Conservation (phyloP, 2,329 filamentous ascomycete species). For the Chaetomium sp. region DNA sequence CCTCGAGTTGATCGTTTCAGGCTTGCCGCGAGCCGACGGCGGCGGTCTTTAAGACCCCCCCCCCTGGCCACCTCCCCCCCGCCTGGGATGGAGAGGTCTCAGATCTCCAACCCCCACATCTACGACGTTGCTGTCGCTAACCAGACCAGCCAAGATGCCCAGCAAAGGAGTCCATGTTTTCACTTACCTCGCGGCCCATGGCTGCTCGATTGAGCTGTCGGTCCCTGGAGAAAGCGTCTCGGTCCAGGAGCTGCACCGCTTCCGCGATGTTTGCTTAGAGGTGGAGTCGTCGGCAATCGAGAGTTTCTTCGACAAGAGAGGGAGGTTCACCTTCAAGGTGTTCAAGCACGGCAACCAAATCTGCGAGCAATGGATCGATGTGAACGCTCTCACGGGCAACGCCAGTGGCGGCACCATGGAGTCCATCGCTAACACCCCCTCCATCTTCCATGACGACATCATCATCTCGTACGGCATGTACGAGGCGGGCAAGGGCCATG, state of each 20-base stretch:
- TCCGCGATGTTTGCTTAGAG: conserved; percentile 47
- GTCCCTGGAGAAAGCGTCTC: conserved; percentile 46
- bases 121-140: neutral
- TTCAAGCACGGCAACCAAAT: conserved; percentile 45
- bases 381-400: conserved; percentile 50
- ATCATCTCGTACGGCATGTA: conserved; percentile 52
- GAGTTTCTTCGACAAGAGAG: conserved; percentile 47
- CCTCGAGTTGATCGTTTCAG: conserved; percentile 4
- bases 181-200: conserved; percentile 45
- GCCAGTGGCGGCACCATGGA: conserved; percentile 46
- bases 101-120: conserved; percentile 9
- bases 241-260: conserved; percentile 41
- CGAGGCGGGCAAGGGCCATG: conserved; percentile 47
- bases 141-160: conserved; percentile 41
- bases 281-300: conserved; percentile 48
- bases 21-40: conserved; percentile 2
- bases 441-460: conserved; percentile 38
- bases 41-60: neutral
- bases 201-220: conserved; percentile 47
- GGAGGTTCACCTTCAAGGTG: conserved; percentile 48
- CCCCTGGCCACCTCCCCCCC: neutral
- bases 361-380: conserved; percentile 47
- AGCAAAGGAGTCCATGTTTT: conserved; percentile 46
- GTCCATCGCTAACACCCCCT: conserved; percentile 40
- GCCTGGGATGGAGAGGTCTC: neutral